Conservation (phyloP, 192 early-diverging fungal genomes). For the Chytriomyces sp. region DNA sequence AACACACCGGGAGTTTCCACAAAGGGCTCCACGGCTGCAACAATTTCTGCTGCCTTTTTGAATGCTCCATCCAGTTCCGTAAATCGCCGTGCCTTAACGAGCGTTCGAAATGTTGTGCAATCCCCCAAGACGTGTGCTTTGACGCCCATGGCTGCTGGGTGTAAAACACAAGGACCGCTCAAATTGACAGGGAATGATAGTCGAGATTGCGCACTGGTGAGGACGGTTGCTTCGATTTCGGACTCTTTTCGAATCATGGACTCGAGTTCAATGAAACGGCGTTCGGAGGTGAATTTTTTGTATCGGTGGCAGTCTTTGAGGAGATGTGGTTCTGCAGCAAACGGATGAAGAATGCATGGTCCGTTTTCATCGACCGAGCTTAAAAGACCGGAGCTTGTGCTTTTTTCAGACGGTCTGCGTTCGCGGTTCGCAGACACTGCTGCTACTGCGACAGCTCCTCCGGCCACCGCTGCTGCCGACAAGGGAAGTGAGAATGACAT, state of each 20-base stretch:
- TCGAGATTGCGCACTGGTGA: neutral
- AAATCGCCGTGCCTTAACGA: conserved; percentile 14
- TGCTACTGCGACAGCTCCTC: neutral
- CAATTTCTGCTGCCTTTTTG: neutral
- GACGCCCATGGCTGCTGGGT: conserved; percentile 9
- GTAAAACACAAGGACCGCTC: conserved; percentile 16
- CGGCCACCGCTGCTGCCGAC: neutral
- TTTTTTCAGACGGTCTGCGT: neutral
- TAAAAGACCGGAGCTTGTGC: neutral
- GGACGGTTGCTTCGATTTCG: conserved; percentile 5
- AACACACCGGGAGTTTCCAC: neutral
- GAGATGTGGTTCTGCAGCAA: conserved; percentile 7
- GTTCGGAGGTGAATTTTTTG: neutral
- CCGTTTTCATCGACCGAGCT: conserved; percentile 7
- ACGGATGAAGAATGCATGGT: conserved; percentile 16
- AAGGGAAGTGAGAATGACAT: neutral
- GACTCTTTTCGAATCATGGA: neutral
- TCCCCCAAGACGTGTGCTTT: conserved; percentile 11
- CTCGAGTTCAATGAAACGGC: conserved; percentile 18
- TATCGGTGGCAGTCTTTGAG: conserved; percentile 14
- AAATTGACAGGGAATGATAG: conserved; percentile 11
- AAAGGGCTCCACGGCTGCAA: conserved; percentile 15
- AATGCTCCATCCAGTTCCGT: conserved; percentile 14
- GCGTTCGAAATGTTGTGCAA: conserved; percentile 1
- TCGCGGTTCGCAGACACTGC: neutral